phyloP scores from a whole-genome alignment of 768 basidiomycete species.

The Termitomyces bulborhizus region DNA sequence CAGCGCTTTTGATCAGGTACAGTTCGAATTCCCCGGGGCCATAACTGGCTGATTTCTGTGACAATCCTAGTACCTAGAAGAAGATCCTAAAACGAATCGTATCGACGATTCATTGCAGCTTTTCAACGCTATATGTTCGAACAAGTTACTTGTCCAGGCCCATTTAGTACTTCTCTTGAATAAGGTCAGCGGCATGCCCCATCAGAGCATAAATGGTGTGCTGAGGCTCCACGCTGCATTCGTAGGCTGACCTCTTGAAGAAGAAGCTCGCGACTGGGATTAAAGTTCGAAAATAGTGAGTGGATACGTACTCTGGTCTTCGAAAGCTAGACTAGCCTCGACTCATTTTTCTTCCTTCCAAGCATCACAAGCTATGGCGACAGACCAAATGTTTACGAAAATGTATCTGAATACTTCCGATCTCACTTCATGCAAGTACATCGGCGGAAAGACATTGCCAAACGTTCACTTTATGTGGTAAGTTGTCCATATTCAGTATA shows the following conservation, averaged over 20 bases:
- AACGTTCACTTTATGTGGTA: conserved; percentile 60
- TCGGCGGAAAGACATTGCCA: conserved; percentile 53
- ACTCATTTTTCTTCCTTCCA: conserved; percentile 6
- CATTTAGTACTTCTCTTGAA: conserved; percentile 75
- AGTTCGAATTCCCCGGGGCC: conserved; percentile 6
- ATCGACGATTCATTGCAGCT: conserved; percentile 80
- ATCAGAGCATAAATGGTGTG: background rate
- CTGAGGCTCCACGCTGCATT: conserved; percentile 1
- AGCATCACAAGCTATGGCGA: conserved; percentile 78
- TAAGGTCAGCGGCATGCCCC: conserved; percentile 43
- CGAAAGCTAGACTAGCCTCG: background rate
- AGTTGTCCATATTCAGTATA: conserved; percentile 17
- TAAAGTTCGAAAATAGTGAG: conserved; percentile 73
- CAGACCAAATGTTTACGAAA: conserved; percentile 63
- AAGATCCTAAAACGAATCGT: conserved; percentile 72
- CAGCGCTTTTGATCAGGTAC: conserved; percentile 81
- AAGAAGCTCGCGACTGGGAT: conserved; percentile 65
- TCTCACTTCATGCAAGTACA: conserved; percentile 79
- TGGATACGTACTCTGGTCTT: conserved; percentile 10
- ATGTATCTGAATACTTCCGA: conserved; percentile 74
- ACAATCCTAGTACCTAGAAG: conserved; percentile 62
- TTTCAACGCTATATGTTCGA: conserved; percentile 70
- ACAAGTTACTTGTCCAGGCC: conserved; percentile 65
- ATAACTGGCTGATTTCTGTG: background rate
- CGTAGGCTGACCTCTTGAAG: conserved; percentile 64